phyloP scores from a whole-genome alignment of 2,329 filamentous ascomycete species.

The Eurotiales sp. region DNA sequence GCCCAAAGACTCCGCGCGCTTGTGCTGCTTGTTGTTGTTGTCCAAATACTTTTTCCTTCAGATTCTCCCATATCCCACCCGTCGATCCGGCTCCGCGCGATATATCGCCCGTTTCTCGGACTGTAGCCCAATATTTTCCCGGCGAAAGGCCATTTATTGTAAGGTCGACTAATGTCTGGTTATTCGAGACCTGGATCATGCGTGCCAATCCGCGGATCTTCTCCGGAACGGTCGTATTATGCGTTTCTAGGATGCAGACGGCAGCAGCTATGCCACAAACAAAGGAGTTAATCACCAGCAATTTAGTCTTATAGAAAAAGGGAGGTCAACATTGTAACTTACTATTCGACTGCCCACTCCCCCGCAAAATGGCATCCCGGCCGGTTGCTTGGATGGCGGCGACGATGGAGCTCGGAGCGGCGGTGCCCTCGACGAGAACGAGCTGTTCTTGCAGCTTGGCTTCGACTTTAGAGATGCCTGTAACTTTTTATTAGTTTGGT shows the following conservation, averaged over 20 bases:
- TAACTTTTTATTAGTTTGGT: no score
- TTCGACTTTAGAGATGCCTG: conserved; percentile 77
- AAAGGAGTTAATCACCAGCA: neutral
- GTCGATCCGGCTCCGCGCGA: conserved; percentile 77
- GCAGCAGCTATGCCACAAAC: conserved; percentile 41
- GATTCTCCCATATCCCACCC: conserved; percentile 72
- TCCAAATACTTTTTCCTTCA: conserved; percentile 41
- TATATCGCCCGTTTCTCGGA: conserved; percentile 84
- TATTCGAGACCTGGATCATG: conserved; percentile 84
- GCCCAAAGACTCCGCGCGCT: conserved; percentile 66
- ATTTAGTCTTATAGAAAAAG: neutral
- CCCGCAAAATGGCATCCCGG: conserved; percentile 88
- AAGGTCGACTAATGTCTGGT: conserved; percentile 78
- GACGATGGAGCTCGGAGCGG: conserved; percentile 85
- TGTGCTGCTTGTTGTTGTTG: conserved; percentile 23
- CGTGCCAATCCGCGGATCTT: conserved; percentile 81
- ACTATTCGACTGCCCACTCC: conserved; percentile 82
- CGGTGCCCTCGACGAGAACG: conserved; percentile 80
- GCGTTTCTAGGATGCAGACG: conserved; percentile 93
- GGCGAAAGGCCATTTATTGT: conserved; percentile 77
- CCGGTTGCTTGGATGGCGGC: conserved; percentile 84
- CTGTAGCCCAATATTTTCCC: conserved; percentile 77
- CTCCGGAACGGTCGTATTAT: conserved; percentile 57
- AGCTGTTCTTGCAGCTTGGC: conserved; percentile 79
- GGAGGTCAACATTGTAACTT: conserved; percentile 17